Conservation (phyloP, 305 asterid species). For the Withania somnifera region DNA sequence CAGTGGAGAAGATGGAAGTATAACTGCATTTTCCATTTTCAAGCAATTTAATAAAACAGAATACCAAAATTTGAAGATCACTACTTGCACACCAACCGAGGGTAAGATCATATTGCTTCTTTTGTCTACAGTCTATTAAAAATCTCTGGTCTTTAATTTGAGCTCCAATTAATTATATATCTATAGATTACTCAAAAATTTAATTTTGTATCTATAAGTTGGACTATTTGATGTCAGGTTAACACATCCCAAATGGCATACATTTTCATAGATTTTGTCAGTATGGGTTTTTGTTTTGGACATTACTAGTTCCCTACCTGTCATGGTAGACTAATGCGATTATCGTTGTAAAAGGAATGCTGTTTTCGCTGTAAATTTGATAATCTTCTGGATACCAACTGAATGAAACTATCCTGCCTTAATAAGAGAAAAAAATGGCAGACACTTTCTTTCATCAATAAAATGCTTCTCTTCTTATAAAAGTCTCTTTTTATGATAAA, state of each 20-base stretch:
- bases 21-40: neutral
- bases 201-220: too few species aligned
- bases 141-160: neutral
- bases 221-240: neutral
- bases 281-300: neutral
- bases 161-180: neutral
- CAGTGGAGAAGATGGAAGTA: neutral
- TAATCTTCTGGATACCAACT: neutral
- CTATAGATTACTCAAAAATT: neutral
- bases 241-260: neutral
- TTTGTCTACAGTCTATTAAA: neutral
- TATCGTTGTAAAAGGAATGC: neutral
- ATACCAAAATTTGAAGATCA: neutral
- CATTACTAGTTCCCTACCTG: neutral
- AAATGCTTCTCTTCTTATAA: neutral
- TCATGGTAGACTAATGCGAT: neutral
- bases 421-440: neutral
- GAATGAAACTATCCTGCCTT: neutral
- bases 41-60: neutral
- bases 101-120: neutral
- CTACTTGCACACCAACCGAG: neutral
- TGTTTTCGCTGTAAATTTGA: neutral
- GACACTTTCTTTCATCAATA: neutral
- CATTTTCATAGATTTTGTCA: neutral
- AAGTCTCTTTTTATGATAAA: neutral